Evolutionary conservation across 257 asterid species (phyloP).

Genomic region (Solanum infundibuliforme): DNA sequence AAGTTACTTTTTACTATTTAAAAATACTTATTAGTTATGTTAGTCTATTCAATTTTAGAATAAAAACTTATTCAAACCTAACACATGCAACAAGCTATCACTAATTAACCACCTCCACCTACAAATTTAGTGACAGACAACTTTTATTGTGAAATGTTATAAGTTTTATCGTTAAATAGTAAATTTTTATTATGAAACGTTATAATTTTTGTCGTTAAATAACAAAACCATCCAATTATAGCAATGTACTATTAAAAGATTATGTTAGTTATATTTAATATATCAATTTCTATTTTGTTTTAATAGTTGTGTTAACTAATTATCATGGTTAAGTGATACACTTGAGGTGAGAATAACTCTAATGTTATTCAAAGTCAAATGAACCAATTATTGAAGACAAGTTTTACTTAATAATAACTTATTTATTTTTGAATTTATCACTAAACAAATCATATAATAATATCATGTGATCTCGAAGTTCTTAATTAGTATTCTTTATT

Average conservation of each 20-base stretch:
- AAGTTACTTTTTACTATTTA: not conserved
- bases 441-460: not conserved
- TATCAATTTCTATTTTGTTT: not conserved
- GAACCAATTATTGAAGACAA: not conserved
- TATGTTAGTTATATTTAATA: not conserved
- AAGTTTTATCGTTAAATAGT: not conserved
- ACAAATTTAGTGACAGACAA: not conserved
- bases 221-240: not conserved
- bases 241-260: not conserved
- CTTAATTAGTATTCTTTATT: not conserved
- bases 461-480: not conserved
- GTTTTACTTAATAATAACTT: not conserved
- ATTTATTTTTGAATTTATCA: too few species aligned
- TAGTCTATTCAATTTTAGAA: not conserved
- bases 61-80: not conserved
- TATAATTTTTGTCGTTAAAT: not conserved
- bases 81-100: not conserved
- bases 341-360: too few species aligned
- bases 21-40: not conserved
- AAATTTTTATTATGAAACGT: not conserved
- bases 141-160: not conserved
- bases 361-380: not conserved
- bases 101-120: not conserved
- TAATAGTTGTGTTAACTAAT: not conserved
- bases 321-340: not conserved